These are phyloP conservation scores for Sphaerulina populicola DNA, from an alignment of 2,329 filamentous ascomycete species.

Conservation along the genomic window DNA sequence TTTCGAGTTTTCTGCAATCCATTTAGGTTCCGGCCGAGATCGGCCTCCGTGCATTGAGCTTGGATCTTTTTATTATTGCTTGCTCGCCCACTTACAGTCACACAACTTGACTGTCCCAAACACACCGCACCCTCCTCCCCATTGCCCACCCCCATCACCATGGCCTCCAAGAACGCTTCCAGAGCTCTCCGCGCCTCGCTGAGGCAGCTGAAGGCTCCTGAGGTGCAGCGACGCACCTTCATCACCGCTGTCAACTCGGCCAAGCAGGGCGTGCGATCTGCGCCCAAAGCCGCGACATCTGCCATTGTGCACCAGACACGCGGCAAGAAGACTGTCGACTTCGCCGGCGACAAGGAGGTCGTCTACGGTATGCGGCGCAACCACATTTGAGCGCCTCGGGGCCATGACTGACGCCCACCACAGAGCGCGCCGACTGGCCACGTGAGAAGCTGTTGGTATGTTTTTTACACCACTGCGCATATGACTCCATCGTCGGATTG, in stretches of 20 bases:
- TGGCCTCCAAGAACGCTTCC: conserved; percentile 69
- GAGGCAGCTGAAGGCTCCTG: conserved; percentile 47
- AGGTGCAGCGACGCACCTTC: conserved; percentile 50
- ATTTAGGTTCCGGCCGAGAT: too few species aligned
- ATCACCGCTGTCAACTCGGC: conserved; percentile 49
- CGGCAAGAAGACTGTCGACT: conserved; percentile 98
- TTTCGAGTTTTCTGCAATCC: too few species aligned
- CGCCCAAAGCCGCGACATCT: conserved; percentile 41
- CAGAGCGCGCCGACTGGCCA: conserved; percentile 97
- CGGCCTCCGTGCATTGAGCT: too few species aligned
- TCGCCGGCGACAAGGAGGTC: conserved; percentile 87
- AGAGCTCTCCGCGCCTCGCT: conserved; percentile 52
- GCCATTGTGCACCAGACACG: conserved; percentile 55
- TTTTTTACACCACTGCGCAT: conserved; percentile 1
- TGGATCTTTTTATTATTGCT: too few species aligned
- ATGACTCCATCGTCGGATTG: conserved; percentile 7
- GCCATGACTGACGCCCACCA: conserved; percentile 17
- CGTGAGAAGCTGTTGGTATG: conserved; percentile 92
- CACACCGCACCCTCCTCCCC: conserved; percentile 5
- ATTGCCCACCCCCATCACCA: conserved; percentile 35
- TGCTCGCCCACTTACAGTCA: not conserved
- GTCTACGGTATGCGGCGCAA: conserved; percentile 66
- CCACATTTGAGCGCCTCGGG: conserved; percentile 9
- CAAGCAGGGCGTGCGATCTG: conserved; percentile 35
- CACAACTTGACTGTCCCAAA: not conserved